These are phyloP conservation scores for Colletotrichum paranaense DNA, from an alignment of 2,329 filamentous ascomycete species.

Conservation along the genomic window DNA sequence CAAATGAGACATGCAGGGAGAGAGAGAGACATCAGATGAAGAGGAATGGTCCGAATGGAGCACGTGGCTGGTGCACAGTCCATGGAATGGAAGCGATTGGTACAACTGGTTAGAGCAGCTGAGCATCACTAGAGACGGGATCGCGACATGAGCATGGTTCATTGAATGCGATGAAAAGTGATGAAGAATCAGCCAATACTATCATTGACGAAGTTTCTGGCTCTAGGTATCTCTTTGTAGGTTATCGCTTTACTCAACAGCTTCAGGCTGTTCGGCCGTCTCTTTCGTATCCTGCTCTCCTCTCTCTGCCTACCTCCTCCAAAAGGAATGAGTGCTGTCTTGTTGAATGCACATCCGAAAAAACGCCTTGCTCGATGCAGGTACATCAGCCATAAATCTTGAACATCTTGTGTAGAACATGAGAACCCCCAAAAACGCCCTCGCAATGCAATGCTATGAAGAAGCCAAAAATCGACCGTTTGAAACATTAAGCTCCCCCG, in stretches of 20 bases:
- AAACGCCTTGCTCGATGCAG: slow-evolving; percentile 32
- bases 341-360: not conserved
- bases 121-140: not conserved
- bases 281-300: not conserved
- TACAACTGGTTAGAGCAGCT: not conserved
- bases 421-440: slow-evolving; percentile 11
- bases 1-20: too few species aligned
- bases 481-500: not conserved
- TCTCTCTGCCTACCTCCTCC: not conserved
- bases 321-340: slow-evolving; percentile 22
- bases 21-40: slow-evolving; percentile 11
- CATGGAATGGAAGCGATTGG: not conserved
- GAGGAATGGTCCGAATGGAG: not conserved
- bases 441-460: slow-evolving; percentile 28
- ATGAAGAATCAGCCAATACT: slow-evolving; percentile 3
- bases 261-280: not conserved
- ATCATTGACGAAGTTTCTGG: not conserved
- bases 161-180: not conserved
- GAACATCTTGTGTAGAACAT: not conserved
- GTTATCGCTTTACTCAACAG: not conserved
- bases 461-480: not conserved
- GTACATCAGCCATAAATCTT: not conserved
- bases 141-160: not conserved
- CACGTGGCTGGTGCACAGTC: not conserved
- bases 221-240: slow-evolving; percentile 24